Base-by-base conservation (phyloP, 2,329 filamentous ascomycete species). In the Aspergillus puulaauensis region DNA sequence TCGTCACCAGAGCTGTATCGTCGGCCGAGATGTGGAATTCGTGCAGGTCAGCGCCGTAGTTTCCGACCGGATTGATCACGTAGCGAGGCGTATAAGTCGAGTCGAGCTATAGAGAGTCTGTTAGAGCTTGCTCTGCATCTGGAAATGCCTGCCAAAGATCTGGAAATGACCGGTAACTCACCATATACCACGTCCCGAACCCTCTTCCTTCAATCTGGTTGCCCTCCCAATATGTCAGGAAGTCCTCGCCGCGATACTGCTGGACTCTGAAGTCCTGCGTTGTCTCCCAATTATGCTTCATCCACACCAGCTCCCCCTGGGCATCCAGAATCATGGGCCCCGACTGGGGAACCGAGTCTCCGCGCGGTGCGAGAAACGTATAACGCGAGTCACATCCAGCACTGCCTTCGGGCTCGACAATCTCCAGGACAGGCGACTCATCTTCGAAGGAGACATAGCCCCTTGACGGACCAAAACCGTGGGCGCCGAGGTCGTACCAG, bases 1-100 rank as follows among this genome's bases (percentile, higher is more conserved):
- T 67, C 8, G 69, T 64, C 6, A 73, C 62, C 19, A 75, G 54
- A 1, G 73, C 67, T 0, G 71, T 75, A 8, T 61, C 67, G 6
- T 70, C 55, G 4, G 61, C 40, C 0, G 70, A 73, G 56, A 73
- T 68, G 21, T 65, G 65, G n/a, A 72, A 68, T 17, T 75, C 73
- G 40, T 75, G 73, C 35, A 74, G 55, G 54, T 75, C 66, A 7
- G 71, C 64, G 21, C 59, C 63, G 35, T 61, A 63, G 35, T 58
- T 61, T 19, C 68, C 66, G 44, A 60, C 59, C 2, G 61, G 63
- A 6, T 49, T 53, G 9, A 67, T 62, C 15, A 62, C 59, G 24
- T 64, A 65, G 31, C 59, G 63, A 31, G 61, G 60, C 4, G 58
- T 65, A 43, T 70, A 69, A 2, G 62, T 56, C 8, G 63, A 62